These are phyloP conservation scores for Eimeria praecox DNA, from an alignment of 169 alveolate species.

Conservation along the genomic window DNA sequence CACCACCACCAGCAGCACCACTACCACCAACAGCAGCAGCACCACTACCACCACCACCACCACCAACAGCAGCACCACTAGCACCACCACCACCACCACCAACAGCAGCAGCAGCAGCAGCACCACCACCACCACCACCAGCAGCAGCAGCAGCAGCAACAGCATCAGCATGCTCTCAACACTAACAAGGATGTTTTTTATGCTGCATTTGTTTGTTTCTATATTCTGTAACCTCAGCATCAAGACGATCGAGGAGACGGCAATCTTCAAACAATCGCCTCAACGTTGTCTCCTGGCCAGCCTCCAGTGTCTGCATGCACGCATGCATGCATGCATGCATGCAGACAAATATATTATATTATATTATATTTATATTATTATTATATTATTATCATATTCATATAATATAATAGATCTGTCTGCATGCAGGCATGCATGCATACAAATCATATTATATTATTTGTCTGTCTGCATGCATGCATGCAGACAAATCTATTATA, in stretches of 20 bases:
- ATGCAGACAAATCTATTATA: neutral
- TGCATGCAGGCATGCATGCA: conserved; percentile 12
- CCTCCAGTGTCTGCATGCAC: conserved; percentile 64
- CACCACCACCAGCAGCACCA: no score
- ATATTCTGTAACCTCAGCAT: conserved; percentile 32
- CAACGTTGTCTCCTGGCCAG: conserved; percentile 28
- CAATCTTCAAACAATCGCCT: conserved; percentile 50
- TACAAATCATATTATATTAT: neutral
- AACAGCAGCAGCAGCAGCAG: neutral
- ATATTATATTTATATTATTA: no score
- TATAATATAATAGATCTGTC: no score
- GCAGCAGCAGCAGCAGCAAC: neutral
- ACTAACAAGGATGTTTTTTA: conserved; percentile 22
- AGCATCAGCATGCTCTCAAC: neutral
- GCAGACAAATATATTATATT: no score
- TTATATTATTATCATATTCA: no score
- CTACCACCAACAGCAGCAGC: no score
- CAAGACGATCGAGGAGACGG: conserved; percentile 74
- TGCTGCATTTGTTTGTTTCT: conserved; percentile 13
- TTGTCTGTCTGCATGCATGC: neutral
- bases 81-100: neutral
- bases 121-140: no score
- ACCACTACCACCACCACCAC: neutral
- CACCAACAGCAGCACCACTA: neutral
- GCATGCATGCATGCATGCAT: conserved; percentile 5